These are phyloP conservation scores for Heliamphora exappendiculata DNA, from an alignment of 148 eudicot species.

Conservation along the genomic window DNA sequence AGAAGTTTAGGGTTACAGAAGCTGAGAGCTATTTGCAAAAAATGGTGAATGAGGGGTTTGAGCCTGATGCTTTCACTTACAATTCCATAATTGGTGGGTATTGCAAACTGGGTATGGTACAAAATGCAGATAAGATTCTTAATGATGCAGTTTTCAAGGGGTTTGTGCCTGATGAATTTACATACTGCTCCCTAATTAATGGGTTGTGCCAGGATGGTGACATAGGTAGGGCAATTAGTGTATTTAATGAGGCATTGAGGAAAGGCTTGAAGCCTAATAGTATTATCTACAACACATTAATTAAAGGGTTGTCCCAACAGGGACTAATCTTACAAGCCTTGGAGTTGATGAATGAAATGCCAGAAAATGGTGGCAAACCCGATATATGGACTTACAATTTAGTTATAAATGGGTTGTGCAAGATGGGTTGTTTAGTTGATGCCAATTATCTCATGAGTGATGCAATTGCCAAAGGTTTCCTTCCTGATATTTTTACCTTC, in stretches of 20 bases:
- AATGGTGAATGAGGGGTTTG: slow-evolving; percentile 75
- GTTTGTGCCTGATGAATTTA: slow-evolving; percentile 71
- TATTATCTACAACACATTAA: slow-evolving; percentile 71
- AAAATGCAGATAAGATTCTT: slow-evolving; percentile 58
- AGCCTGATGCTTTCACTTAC: slow-evolving; percentile 85
- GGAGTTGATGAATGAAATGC: slow-evolving; percentile 70
- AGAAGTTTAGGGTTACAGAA: slow-evolving; percentile 48
- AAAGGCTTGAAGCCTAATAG: slow-evolving; percentile 54
- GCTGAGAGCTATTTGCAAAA: slow-evolving; percentile 67
- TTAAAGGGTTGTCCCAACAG: slow-evolving; percentile 67
- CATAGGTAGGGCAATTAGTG: slow-evolving; percentile 54
- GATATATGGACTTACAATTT: slow-evolving; percentile 78
- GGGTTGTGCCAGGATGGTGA: slow-evolving; percentile 78
- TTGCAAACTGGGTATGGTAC: slow-evolving; percentile 70
- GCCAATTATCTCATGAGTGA: slow-evolving; percentile 63
- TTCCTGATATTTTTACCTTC: slow-evolving; percentile 85
- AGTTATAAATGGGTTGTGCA: slow-evolving; percentile 79
- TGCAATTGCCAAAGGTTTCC: slow-evolving; percentile 65
- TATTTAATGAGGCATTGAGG: slow-evolving; percentile 46
- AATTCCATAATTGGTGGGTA: slow-evolving; percentile 69
- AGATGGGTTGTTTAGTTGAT: slow-evolving; percentile 78
- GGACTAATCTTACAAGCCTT: slow-evolving; percentile 68
- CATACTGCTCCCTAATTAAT: slow-evolving; percentile 64
- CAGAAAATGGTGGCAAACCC: slow-evolving; percentile 57
- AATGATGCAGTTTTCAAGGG: slow-evolving; percentile 67